Conservation (phyloP, 768 basidiomycete species). For the Suillus discolor region DNA sequence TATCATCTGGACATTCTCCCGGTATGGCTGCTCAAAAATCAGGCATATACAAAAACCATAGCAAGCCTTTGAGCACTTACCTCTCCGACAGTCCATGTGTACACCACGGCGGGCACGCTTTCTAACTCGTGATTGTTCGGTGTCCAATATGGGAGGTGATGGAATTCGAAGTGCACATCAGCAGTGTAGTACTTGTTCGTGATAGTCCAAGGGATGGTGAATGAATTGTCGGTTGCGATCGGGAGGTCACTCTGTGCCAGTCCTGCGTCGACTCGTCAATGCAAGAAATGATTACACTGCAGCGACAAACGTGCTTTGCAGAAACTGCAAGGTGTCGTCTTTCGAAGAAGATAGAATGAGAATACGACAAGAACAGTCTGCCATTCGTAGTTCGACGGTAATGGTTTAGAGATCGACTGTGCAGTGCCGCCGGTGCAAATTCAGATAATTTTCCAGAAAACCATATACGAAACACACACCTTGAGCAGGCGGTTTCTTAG, state of each 20-base stretch:
- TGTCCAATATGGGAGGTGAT: slow-evolving; percentile 46
- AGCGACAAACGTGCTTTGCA: slow-evolving; percentile 6
- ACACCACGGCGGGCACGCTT: slow-evolving; percentile 70
- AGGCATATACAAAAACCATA: background rate
- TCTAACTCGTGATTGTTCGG: slow-evolving; percentile 37
- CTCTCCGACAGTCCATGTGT: slow-evolving; percentile 69
- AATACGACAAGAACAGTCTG: slow-evolving; percentile 2
- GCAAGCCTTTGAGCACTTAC: slow-evolving; percentile 39
- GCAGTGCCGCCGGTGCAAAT: no score
- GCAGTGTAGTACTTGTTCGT: slow-evolving; percentile 83
- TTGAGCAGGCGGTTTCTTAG: no score
- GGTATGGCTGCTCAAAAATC: slow-evolving; percentile 49
- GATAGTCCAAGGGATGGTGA: slow-evolving; percentile 69
- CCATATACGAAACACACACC: no score
- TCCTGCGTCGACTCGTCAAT: slow-evolving; percentile 25
- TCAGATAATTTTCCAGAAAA: no score
- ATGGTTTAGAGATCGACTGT: background rate
- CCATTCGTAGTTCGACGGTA: background rate
- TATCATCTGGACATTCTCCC: slow-evolving; percentile 54
- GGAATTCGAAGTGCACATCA: slow-evolving; percentile 65
- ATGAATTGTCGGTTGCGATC: slow-evolving; percentile 16
- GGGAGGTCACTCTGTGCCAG: slow-evolving; percentile 21
- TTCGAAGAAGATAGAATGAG: slow-evolving; percentile 23
- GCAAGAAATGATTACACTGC: slow-evolving; percentile 1
- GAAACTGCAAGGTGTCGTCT: slow-evolving; percentile 18